Conservation (phyloP, 768 basidiomycete genomes). For the Paxillus ammoniavirescens region DNA sequence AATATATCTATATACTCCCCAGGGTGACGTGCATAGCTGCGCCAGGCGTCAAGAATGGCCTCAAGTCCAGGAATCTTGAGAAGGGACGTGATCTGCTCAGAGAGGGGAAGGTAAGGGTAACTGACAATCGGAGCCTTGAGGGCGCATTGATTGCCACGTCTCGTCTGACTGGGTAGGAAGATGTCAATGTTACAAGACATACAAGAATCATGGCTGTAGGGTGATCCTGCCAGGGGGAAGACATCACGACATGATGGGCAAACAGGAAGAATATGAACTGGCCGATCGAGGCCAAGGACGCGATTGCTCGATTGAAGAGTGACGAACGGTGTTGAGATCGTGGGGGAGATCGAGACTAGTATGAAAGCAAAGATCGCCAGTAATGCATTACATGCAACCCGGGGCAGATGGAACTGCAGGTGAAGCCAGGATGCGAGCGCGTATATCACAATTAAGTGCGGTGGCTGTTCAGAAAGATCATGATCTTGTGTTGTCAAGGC, state of each 20-base stretch:
- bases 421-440: slow-evolving; percentile 26
- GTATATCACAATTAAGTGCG: slow-evolving; percentile 6
- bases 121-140: neutral
- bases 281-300: slow-evolving; percentile 12
- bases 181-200: neutral
- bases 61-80: slow-evolving; percentile 21
- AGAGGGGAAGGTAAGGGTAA: slow-evolving; percentile 4
- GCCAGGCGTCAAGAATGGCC: neutral
- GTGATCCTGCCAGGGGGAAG: slow-evolving; percentile 1
- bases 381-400: slow-evolving; percentile 5
- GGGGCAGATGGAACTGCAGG: slow-evolving; percentile 24
- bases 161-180: neutral
- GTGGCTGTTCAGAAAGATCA: too few relatives aligned
- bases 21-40: neutral
- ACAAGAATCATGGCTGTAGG: neutral
- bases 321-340: slow-evolving; percentile 7
- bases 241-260: slow-evolving; percentile 23
- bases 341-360: slow-evolving; percentile 1
- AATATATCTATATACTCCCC: neutral
- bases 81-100: slow-evolving; percentile 5
- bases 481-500: too few relatives aligned
- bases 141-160: neutral
- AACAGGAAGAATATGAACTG: slow-evolving; percentile 17
- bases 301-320: slow-evolving; percentile 20
- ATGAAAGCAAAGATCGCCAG: slow-evolving; percentile 8